A percentile compares a stretch with the other conserved stretches of the same genome.
Conservation (phyloP, 83 land plant genomes). For the Picea abies region DNA sequence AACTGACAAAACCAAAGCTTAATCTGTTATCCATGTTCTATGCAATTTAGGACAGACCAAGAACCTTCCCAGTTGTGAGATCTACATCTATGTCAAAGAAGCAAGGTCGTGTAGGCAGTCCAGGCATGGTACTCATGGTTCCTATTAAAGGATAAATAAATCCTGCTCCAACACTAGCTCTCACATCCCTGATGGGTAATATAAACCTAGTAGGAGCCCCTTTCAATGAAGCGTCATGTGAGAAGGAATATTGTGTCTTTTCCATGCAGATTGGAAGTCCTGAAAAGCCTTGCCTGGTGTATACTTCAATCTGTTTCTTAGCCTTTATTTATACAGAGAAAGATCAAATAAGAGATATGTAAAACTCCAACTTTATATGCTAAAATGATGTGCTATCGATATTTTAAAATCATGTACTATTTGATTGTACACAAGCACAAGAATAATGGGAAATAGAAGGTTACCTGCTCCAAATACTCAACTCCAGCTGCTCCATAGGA, state of each 20-base stretch:
- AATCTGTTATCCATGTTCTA: not conserved
- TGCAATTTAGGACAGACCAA: conserved; percentile 72
- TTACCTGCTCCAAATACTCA: conserved; percentile 89
- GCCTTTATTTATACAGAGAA: conserved; percentile 49
- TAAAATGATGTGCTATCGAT: not conserved
- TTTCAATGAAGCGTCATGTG: conserved; percentile 73
- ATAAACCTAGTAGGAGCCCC: conserved; percentile 90
- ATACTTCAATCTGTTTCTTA: conserved; percentile 92
- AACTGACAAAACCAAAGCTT: not conserved
- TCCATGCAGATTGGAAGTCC: conserved; percentile 93
- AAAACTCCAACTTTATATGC: not conserved
- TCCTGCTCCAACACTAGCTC: conserved; percentile 97
- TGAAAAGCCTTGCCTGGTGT: conserved; percentile 89
- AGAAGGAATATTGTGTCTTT: conserved; percentile 96
- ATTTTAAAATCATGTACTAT: not conserved
- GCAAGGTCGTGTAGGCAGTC: conserved; percentile 97
- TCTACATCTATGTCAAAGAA: conserved; percentile 95
- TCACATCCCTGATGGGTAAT: conserved; percentile 82
- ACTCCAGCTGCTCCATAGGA: conserved; percentile 97
- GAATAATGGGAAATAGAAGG: not conserved
- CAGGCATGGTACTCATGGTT: conserved; percentile 99
- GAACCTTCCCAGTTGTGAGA: conserved; percentile 73
- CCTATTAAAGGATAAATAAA: conserved; percentile 95
- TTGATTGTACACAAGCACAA: conserved; percentile 2
- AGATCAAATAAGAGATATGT: not conserved